Conservation (phyloP, 2,329 filamentous ascomycete genomes). For the Cytospora piceae region DNA sequence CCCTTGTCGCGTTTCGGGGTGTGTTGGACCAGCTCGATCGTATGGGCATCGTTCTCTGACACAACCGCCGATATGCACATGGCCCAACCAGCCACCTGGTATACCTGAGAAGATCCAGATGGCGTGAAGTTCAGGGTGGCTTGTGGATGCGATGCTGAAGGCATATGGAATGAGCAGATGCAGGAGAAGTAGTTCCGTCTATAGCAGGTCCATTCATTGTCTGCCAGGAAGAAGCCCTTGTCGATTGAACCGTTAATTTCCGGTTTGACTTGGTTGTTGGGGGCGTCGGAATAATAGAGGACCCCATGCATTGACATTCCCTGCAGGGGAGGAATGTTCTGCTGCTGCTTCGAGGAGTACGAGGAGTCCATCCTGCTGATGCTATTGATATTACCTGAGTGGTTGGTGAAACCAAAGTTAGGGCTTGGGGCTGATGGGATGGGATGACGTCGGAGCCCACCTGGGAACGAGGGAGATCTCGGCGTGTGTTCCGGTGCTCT, state of each 20-base stretch:
- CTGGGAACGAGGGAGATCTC: conserved; percentile 56
- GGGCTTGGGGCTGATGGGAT: conserved; percentile 57
- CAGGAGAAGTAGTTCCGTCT: conserved; percentile 90
- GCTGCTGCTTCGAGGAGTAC: conserved; percentile 44
- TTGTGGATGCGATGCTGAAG: conserved; percentile 50
- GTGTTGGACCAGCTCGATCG: conserved; percentile 84
- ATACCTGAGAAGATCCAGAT: conserved; percentile 57
- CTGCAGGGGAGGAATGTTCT: conserved; percentile 57
- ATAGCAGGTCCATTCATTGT: conserved; percentile 90
- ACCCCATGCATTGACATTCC: conserved; percentile 57
- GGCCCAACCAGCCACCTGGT: conserved; percentile 72
- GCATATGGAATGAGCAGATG: conserved; percentile 74
- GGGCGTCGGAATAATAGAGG: conserved; percentile 63
- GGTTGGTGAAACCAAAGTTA: conserved; percentile 46
- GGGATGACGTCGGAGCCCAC: conserved; percentile 53
- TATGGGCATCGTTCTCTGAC: conserved; percentile 73
- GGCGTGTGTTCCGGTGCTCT: conserved; percentile 53
- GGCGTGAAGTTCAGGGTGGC: conserved; percentile 56
- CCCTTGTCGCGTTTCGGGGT: conserved; percentile 91
- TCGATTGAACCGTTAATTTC: conserved; percentile 82
- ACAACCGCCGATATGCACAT: conserved; percentile 86
- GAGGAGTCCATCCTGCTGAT: conserved; percentile 57
- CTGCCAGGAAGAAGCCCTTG: conserved; percentile 83
- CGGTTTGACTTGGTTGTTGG: conserved; percentile 57
- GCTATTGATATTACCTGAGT: conserved; percentile 33